Evolutionary conservation across 441 rosid genomes (phyloP).

Genomic region (Breynia disticha): DNA sequence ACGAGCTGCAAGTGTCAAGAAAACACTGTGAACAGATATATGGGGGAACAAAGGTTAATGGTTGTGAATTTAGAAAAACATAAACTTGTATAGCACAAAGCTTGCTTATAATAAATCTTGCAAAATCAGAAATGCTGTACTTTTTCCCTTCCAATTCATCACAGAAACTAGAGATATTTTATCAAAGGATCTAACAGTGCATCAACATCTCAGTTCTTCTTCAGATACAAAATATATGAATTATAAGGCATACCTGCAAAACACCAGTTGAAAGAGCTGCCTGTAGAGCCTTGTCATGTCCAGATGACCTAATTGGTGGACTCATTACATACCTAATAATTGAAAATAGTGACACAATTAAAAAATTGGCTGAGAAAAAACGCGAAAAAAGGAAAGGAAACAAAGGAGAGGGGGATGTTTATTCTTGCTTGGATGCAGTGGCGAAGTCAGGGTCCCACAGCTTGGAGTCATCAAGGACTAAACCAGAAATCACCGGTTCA

Average conservation of each 20-base stretch:
- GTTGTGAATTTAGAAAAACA: too few relatives aligned
- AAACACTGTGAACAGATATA: conserved; percentile 14
- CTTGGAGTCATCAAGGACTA: conserved; percentile 74
- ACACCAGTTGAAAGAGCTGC: conserved; percentile 82
- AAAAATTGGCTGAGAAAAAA: conserved; percentile 2
- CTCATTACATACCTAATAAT: conserved; percentile 85
- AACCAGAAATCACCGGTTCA: conserved; percentile 86
- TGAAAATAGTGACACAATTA: conserved; percentile 12
- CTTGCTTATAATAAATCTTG: too few relatives aligned
- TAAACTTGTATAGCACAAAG: too few relatives aligned
- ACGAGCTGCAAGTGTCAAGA: conserved; percentile 59
- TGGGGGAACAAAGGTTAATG: too few relatives aligned
- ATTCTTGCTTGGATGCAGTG: conserved; percentile 66
- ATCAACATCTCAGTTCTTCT: not conserved
- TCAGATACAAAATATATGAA: not conserved
- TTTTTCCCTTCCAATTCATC: too few relatives aligned
- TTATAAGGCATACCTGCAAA: conserved; percentile 54
- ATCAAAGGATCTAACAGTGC: not conserved
- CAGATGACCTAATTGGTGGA: conserved; percentile 83
- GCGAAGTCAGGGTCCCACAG: conserved; percentile 82
- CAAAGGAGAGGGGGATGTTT: conserved; percentile 1
- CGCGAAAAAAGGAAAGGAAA: not conserved
- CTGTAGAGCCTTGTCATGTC: conserved; percentile 80
- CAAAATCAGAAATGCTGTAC: too few relatives aligned
- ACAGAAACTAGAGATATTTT: not conserved